Percentiles rank a stretch among this genome's conserved stretches.
Evolutionary conservation across 768 basidiomycete genomes (phyloP).

Genomic region (Suillus discolor): DNA sequence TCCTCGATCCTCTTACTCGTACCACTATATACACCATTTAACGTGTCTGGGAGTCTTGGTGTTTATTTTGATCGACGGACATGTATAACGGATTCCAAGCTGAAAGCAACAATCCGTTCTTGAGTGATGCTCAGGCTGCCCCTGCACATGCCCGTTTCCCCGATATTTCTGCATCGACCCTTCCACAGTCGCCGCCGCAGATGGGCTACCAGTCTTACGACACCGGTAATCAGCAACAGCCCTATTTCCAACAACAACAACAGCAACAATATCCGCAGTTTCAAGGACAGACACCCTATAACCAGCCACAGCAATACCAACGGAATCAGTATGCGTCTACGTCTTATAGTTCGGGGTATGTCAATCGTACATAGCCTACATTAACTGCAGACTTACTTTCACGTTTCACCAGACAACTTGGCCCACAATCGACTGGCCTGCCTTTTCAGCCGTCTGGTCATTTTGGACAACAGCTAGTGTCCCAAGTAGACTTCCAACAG

Average conservation of each 20-base stretch:
- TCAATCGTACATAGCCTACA: conserved; percentile 18
- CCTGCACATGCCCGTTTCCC: conserved; percentile 61
- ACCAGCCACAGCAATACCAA: conserved; percentile 22
- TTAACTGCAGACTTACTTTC: not conserved
- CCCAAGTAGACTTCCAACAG: conserved; percentile 18
- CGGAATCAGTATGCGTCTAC: conserved; percentile 26
- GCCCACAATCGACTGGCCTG: conserved; percentile 34
- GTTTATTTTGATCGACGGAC: not conserved
- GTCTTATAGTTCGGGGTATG: conserved; percentile 28
- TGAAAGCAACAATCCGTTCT: conserved; percentile 66
- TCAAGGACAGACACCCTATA: conserved; percentile 9
- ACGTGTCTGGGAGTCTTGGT: not conserved
- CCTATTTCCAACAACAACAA: conserved; percentile 35
- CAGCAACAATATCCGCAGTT: conserved; percentile 23
- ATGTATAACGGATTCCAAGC: conserved; percentile 8
- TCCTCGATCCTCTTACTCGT: not conserved
- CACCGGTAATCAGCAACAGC: conserved; percentile 35
- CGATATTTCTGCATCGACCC: conserved; percentile 46
- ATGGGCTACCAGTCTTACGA: conserved; percentile 18
- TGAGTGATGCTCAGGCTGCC: conserved; percentile 44
- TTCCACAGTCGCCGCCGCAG: conserved; percentile 38
- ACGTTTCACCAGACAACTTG: conserved; percentile 25
- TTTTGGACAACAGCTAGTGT: conserved; percentile 59
- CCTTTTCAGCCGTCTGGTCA: conserved; percentile 53
- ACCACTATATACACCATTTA: not conserved